phyloP scores from a whole-genome alignment of 2,329 filamentous ascomycete species.

The Fusarium agapanthi region DNA sequence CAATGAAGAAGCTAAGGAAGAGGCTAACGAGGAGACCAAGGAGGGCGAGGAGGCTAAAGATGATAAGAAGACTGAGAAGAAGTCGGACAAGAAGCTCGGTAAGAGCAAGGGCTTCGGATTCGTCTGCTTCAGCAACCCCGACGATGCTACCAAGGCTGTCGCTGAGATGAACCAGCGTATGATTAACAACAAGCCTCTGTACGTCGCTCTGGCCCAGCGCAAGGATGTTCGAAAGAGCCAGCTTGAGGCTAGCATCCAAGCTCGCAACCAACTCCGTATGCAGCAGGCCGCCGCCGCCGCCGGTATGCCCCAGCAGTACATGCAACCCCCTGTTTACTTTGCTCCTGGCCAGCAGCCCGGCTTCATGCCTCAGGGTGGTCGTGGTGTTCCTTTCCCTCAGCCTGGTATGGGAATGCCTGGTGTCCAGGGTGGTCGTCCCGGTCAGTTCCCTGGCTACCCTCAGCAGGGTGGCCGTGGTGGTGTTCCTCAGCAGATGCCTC shows the following conservation, averaged over 20 bases:
- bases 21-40: slow-evolving; percentile 60
- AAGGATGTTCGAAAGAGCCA: slow-evolving; percentile 99
- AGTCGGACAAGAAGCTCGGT: slow-evolving; percentile 74
- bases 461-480: slow-evolving; percentile 90
- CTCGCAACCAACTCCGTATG: slow-evolving; percentile 97
- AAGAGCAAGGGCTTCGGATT: slow-evolving; percentile 99
- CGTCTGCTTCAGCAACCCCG: slow-evolving; percentile 99
- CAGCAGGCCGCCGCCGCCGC: slow-evolving; percentile 94
- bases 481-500: slow-evolving; percentile 86
- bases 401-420: slow-evolving; percentile 72
- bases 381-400: slow-evolving; percentile 74
- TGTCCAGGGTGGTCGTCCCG: slow-evolving; percentile 82
- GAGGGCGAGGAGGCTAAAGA: slow-evolving; percentile 56
- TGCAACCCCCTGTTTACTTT: slow-evolving; percentile 93
- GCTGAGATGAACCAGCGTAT: slow-evolving; percentile 99
- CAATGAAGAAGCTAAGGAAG: slow-evolving; percentile 55
- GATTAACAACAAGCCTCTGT: slow-evolving; percentile 95
- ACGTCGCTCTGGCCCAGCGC: slow-evolving; percentile 97
- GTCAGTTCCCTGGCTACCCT: slow-evolving; percentile 85
- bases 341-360: slow-evolving; percentile 81
- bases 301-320: slow-evolving; percentile 87
- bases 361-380: slow-evolving; percentile 71
- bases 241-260: slow-evolving; percentile 98
- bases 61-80: slow-evolving; percentile 69
- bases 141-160: slow-evolving; percentile 98